Base-by-base conservation (phyloP, 352 stramenopile species). In the Phytophthora sojae region DNA sequence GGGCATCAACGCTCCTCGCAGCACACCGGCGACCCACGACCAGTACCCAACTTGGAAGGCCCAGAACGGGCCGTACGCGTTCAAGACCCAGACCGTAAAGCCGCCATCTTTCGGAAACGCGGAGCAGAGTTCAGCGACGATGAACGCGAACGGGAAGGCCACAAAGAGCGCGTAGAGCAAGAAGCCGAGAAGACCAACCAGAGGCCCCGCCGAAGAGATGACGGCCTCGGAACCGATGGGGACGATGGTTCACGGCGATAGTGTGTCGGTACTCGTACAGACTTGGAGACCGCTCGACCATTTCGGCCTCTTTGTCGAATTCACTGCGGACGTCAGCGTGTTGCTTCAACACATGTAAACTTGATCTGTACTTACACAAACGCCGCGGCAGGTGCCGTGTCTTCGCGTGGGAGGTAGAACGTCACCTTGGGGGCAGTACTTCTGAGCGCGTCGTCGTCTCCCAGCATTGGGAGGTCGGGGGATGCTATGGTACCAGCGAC, bases 51-150 rank as follows among this genome's bases (percentile, higher is more conserved):
- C 80, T 74, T 94, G 86, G 42, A 92, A 95, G 14, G 71, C 85
- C 86, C 85, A 94, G 67, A 93, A 96, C 1, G 86, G 76, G 11
- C 94, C 95, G 82, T 97, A 98, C 0, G 93, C 93, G 71, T 92
- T 84, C 70, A 96, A 75, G 1, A 98, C 90, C 95, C 95, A 98
- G 7, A 93, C 87, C 0, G 96, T 93, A 57, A 92, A 97, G 42
- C 82, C 92, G 14, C 77, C 80, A 32, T 87, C 76, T 49, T 98
- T 93, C 1, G 91, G 93, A 69, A 98, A 98, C 2, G 93, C 81
- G 0, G 88, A 90, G 8, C 89, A 94, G 14, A 99, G 78, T 76
- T 98, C 93, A 12, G 94, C 91, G 6, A 96, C 97, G 25, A 99
- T 92, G 49, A 96, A 82, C 4, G 91, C 91, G 71, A 98, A 95